Evolutionary conservation across 768 basidiomycete species (phyloP), one percentile per base, ranked within the genome.

Genomic region (Ramaria sp.): DNA sequence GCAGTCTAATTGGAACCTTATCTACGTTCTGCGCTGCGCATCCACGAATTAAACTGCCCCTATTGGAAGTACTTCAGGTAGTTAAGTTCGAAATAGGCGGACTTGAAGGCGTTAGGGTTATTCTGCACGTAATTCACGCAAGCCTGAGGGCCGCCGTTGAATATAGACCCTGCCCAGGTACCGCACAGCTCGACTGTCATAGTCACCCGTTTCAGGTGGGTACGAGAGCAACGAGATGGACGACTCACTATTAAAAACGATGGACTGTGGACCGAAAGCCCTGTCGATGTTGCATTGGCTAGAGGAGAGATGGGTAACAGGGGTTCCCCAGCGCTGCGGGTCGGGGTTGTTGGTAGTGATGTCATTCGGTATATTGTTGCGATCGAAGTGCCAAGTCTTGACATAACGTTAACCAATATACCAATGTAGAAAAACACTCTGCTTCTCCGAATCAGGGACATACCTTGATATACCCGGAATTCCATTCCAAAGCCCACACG

Each of bases 381-480:
- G 56, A 13, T 49, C 39, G 31, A 60, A 60, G 38, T 60, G 59
- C 59, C 59, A 60, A 4, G 51, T 58, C 55, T 57, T 31, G 37
- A 57, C 20, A 7, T 13, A 46, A 30, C n/a, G 39, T 19, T 11
- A 27, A 39, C 17, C 19, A 4, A 27, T 30, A 53, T n/a, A n/a
- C n/a, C n/a, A n/a, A n/a, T n/a, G n/a, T n/a, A 2, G 24, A 58
- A 66, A 3, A 82, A 72, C 60, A 78, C 81, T 7, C 66, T 60
- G 1, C 82, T 3, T 7, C 34, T 10, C 9, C 13, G 34, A 37
- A 37, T 10, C 10, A 37, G 34, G 82, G 22, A 79, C 70, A 63
- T 59, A 79, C 71, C 30, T 65, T 64, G 59, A 81, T 72, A 15
- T 74, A 77, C 33, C 62, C 60, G 15, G 60, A 60, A 54, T 71